Evolutionary conservation across 1,139 yeast genomes (phyloP).

Genomic region (Candida dubliniensis): DNA sequence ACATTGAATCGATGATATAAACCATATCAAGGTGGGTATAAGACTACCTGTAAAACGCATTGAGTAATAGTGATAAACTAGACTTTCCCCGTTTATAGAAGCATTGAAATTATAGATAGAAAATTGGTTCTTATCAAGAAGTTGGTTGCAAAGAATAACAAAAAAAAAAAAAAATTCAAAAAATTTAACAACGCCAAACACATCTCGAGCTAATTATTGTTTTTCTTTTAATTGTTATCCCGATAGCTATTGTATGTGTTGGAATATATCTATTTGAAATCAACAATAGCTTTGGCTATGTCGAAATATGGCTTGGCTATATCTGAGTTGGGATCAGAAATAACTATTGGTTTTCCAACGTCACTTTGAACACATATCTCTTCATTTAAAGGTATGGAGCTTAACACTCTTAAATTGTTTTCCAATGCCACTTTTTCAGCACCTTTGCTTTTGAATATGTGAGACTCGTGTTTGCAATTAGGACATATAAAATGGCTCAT

Average conservation of each 20-base stretch:
- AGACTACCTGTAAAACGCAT: not conserved
- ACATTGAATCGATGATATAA: not conserved
- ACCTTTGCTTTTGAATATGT: constrained; percentile 73
- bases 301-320: constrained; percentile 41
- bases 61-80: not conserved
- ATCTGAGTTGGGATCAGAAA: constrained; percentile 40
- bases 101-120: no score
- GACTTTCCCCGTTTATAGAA: no score
- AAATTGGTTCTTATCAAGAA: no score
- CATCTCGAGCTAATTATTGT: not conserved
- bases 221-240: constrained; percentile 3
- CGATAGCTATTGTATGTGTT: not conserved
- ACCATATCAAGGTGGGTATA: not conserved
- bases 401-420: constrained; percentile 53
- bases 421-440: constrained; percentile 58
- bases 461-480: constrained; percentile 69
- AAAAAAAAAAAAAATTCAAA: no score
- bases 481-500: constrained; percentile 82
- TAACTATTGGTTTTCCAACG: constrained; percentile 62
- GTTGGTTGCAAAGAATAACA: no score
- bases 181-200: no score
- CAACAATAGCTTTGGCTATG: constrained; percentile 38
- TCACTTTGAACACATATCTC: constrained; percentile 65
- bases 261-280: constrained; percentile 5
- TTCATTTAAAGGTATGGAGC: constrained; percentile 66